These are phyloP conservation scores for Zygoascus hellenicus DNA, from an alignment of 1,139 yeast genomes.

Conservation along the genomic window DNA sequence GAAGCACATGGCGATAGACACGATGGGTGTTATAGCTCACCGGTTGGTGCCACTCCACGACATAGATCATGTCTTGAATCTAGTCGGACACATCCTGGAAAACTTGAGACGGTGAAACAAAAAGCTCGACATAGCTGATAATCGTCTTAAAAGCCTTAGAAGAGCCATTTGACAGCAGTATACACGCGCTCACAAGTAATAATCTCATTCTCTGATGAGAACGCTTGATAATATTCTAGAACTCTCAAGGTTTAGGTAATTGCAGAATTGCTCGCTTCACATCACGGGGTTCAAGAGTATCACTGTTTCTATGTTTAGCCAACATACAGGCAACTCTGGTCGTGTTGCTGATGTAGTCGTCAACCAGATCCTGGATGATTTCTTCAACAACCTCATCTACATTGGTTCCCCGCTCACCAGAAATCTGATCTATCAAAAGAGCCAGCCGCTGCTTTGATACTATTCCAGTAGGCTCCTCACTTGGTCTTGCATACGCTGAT, in stretches of 20 bases:
- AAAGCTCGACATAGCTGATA: too few species aligned
- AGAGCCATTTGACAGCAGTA: too few species aligned
- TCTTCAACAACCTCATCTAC: constrained; percentile 10
- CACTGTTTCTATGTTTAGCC: constrained; percentile 11
- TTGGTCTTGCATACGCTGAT: neutral
- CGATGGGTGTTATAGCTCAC: too few species aligned
- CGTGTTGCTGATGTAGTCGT: constrained; percentile 7
- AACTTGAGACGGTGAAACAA: too few species aligned
- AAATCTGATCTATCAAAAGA: constrained; percentile 3
- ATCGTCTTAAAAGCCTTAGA: too few species aligned
- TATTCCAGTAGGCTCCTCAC: neutral
- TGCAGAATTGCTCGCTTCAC: constrained; percentile 7
- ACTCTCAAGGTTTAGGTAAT: constrained; percentile 5
- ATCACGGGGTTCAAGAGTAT: constrained; percentile 7
- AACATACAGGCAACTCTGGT: constrained; percentile 10
- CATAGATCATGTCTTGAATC: too few species aligned
- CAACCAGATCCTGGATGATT: constrained; percentile 11
- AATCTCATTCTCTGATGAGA: too few species aligned
- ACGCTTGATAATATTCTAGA: too few species aligned
- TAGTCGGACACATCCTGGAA: too few species aligned
- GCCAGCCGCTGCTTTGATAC: constrained; percentile 8
- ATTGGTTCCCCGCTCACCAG: constrained; percentile 7
- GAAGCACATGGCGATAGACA: too few species aligned
- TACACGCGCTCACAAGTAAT: too few species aligned
- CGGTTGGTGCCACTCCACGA: too few species aligned